A percentile compares a stretch with the other conserved stretches of the same genome.
These are phyloP conservation scores for Ulmus americana DNA, from an alignment of 331 rosid species.

Conservation along the genomic window DNA sequence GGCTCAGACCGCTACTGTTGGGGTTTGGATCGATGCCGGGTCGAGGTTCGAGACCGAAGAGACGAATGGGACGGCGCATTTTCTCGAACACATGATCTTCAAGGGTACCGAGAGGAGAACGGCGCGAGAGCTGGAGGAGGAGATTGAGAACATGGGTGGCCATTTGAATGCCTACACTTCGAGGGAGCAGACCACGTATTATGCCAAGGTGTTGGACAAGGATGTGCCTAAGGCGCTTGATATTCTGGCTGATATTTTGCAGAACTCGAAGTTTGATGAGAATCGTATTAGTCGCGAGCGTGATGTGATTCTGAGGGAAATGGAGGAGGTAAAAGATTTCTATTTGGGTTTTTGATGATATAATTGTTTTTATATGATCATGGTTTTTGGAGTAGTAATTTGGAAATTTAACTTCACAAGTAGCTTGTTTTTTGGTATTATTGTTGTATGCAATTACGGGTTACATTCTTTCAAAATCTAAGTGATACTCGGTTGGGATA, in stretches of 20 bases:
- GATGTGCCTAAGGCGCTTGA: constrained; percentile 72
- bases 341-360: background rate
- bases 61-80: constrained; percentile 80
- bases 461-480: background rate
- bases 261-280: constrained; percentile 76
- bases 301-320: constrained; percentile 82
- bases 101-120: constrained; percentile 68
- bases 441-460: background rate
- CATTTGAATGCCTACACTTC: constrained; percentile 88
- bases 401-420: background rate
- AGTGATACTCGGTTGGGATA: background rate
- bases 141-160: constrained; percentile 91
- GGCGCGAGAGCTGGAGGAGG: constrained; percentile 60
- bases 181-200: constrained; percentile 86
- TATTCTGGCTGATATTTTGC: constrained; percentile 75
- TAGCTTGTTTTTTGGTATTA: background rate
- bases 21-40: constrained; percentile 88
- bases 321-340: constrained; percentile 72
- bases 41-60: constrained; percentile 79
- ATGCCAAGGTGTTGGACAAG: constrained; percentile 65
- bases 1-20: constrained; percentile 58
- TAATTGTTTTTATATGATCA: background rate
- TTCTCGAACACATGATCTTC: constrained; percentile 86
- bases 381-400: background rate
- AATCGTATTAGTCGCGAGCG: constrained; percentile 69